A percentile compares a stretch with the other conserved stretches of the same genome.
Evolutionary conservation across 2,329 filamentous ascomycete genomes (phyloP).

Genomic region (Chaetomium globosum): DNA sequence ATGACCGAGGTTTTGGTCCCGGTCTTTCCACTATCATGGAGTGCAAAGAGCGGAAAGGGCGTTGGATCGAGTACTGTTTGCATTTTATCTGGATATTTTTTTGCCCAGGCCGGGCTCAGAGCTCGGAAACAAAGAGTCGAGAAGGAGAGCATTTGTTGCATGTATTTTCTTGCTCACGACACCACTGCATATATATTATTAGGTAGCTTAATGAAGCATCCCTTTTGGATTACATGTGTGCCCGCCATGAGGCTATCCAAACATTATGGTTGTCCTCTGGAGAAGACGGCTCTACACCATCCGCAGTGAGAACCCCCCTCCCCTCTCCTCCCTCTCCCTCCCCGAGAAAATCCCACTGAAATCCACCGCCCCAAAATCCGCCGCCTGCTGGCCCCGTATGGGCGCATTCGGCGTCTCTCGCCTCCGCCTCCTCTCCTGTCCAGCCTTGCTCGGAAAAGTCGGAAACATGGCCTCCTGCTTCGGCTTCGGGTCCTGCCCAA

Average conservation of each 20-base stretch:
- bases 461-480: conserved; percentile 93
- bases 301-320: conserved; percentile 67
- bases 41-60: conserved; percentile 21
- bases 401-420: conserved; percentile 82
- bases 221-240: neutral
- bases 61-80: conserved; percentile 19
- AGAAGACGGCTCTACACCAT: conserved; percentile 50
- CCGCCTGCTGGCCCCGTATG: conserved; percentile 68
- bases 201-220: conserved; percentile 31
- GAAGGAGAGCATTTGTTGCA: conserved; percentile 2
- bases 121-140: neutral
- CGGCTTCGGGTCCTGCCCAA: conserved; percentile 83
- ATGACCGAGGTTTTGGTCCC: neutral
- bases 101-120: conserved; percentile 11
- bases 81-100: conserved; percentile 18
- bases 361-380: conserved; percentile 60
- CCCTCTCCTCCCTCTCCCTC: conserved; percentile 64
- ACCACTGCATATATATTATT: conserved; percentile 28
- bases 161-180: conserved; percentile 24
- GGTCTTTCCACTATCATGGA: conserved; percentile 11
- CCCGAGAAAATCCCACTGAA: conserved; percentile 72
- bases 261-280: too few species aligned
- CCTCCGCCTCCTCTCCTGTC: conserved; percentile 77
- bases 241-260: too few species aligned
- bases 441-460: conserved; percentile 93